These are phyloP conservation scores for Phytophthora sojae DNA, from an alignment of 352 stramenopile genomes.

Conservation along the genomic window DNA sequence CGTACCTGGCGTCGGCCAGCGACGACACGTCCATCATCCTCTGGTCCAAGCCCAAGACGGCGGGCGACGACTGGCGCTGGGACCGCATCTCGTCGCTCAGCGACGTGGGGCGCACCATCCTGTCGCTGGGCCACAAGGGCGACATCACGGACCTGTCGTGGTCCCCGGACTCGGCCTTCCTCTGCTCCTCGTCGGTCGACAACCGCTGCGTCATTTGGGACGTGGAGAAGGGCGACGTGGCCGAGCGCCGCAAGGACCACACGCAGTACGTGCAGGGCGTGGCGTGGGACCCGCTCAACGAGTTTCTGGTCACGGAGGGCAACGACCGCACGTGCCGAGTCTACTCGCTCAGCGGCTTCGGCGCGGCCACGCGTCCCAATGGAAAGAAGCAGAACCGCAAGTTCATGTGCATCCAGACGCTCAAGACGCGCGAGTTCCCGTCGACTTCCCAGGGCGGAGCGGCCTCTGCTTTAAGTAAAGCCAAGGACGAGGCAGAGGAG, in stretches of 20 bases:
- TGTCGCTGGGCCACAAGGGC: conserved; percentile 85
- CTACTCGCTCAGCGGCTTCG: conserved; percentile 86
- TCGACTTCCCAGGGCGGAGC: not conserved
- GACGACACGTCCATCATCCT: conserved; percentile 92
- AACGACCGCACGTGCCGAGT: conserved; percentile 95
- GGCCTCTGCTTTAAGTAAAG: conserved; percentile 4
- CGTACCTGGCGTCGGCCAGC: conserved; percentile 87
- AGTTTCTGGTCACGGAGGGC: conserved; percentile 94
- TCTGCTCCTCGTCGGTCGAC: conserved; percentile 94
- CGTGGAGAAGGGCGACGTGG: conserved; percentile 72
- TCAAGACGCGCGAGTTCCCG: conserved; percentile 81
- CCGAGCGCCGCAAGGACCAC: conserved; percentile 93
- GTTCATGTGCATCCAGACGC: conserved; percentile 75
- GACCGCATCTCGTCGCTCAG: conserved; percentile 80
- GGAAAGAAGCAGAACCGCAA: conserved; percentile 80
- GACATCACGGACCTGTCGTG: conserved; percentile 94
- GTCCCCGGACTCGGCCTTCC: conserved; percentile 91
- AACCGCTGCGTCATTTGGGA: conserved; percentile 93
- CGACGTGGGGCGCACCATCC: conserved; percentile 78
- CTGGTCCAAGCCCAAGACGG: conserved; percentile 80
- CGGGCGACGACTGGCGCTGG: conserved; percentile 77
- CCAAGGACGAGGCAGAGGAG: conserved; percentile 22
- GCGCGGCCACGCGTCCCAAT: conserved; percentile 47
- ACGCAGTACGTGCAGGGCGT: conserved; percentile 97
- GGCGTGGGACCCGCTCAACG: conserved; percentile 95